Percentiles rank a stretch among this genome's conserved stretches.
Conservation (phyloP, 306 rosid genomes). For the Lagenaria siceraria region DNA sequence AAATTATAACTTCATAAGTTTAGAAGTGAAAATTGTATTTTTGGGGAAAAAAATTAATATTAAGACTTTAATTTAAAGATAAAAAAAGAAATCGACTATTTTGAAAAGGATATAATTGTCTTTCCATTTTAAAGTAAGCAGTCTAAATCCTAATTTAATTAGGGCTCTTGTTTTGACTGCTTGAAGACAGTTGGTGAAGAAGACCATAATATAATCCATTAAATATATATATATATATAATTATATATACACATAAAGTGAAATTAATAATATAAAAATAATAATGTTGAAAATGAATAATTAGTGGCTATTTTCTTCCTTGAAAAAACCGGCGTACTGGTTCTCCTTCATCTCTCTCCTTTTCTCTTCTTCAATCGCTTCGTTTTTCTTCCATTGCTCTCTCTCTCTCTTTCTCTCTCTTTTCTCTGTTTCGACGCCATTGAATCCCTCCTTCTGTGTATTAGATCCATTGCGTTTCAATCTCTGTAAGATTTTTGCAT, state of each 20-base stretch:
- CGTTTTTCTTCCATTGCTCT: background rate
- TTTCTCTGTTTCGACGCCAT: conserved; percentile 13
- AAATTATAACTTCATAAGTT: too few species aligned
- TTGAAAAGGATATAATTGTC: background rate
- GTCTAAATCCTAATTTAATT: background rate
- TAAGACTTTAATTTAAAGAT: background rate
- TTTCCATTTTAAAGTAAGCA: background rate
- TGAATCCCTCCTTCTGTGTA: conserved; percentile 11
- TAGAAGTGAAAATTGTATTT: too few species aligned
- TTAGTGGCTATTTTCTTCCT: conserved; percentile 10
- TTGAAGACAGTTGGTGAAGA: background rate
- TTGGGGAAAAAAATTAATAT: too few species aligned
- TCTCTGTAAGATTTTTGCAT: background rate
- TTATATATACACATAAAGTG: background rate
- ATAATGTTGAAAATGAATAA: background rate
- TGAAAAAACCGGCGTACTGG: conserved; percentile 9
- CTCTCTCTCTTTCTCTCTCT: background rate
- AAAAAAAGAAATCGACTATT: background rate
- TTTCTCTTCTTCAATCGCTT: background rate
- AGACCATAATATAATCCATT: background rate
- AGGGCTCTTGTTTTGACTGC: background rate
- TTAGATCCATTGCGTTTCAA: background rate
- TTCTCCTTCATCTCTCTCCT: background rate
- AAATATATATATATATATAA: background rate
- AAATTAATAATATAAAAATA: background rate